Base-by-base conservation (phyloP, 306 rosid genomes). In the Amphicarpaea edgeworthii region DNA sequence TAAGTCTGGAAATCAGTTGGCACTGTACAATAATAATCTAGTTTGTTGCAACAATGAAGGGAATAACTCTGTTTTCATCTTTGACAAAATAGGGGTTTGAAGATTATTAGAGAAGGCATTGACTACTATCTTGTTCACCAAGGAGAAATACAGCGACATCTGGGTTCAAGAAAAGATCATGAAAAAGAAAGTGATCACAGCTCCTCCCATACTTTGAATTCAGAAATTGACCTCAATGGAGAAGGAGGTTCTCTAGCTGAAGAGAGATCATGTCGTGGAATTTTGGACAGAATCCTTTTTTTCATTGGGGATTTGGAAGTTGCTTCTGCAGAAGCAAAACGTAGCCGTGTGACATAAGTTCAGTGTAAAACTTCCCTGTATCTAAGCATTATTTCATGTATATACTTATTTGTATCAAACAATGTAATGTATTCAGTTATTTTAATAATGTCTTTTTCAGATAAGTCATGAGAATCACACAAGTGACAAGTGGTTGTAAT, bases 241-340 rank as follows among this genome's bases (percentile, higher is more conserved):
- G 89, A 79, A 82, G 61, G 61, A 82, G 61, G 61, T 73, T 76
- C 79, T 40, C 57, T 59, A 62, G 79, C 82, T 78, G 83, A 85
- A 81, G 82, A 86, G 75, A 75, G 75, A 72, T 81, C 91, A 3
- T 75, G 86, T 51, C 54, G 87, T 4, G 89, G 93, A 74, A 89
- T 91, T 74, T 73, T 91, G 83, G 94, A 89, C 80, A 85, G 82
- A 71, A 91, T 91, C 49, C 91, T 89, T 34, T 91, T 91, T 32
- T 91, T 91, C 86, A 83, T 91, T 51, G 90, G 97, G 76, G 94
- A 91, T 79, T 83, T 89, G 84, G 93, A 91, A 69, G 94, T 86
- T 73, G 94, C 97, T 74, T 84, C 92, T 17, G 82, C 83, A 0
- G 87, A 84, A 73, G 93, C 91, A 50, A 89, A 91, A 78, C 91